These are phyloP conservation scores for Pythium angustatum DNA, from an alignment of 352 stramenopile genomes.

Conservation along the genomic window DNA sequence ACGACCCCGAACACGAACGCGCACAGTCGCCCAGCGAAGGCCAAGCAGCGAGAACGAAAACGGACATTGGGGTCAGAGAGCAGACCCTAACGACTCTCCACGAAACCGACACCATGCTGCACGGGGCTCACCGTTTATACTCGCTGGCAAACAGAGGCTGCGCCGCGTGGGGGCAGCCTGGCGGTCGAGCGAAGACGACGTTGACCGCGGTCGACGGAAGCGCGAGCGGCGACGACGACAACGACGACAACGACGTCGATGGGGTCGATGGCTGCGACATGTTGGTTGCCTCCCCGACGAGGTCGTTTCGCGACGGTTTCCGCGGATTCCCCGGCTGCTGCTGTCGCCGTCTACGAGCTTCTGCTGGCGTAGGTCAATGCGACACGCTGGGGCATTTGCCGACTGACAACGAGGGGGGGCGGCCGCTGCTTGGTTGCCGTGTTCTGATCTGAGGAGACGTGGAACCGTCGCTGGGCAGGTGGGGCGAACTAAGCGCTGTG, in stretches of 20 bases:
- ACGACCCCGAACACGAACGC: neutral
- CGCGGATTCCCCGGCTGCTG: neutral
- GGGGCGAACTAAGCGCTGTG: too few relatives aligned
- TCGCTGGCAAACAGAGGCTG: constrained; percentile 21
- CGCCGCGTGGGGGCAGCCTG: constrained; percentile 20
- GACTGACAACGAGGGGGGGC: neutral
- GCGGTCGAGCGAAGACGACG: neutral
- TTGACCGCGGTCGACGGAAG: neutral
- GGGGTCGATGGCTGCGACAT: too few relatives aligned
- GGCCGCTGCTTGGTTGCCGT: neutral
- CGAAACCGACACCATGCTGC: neutral
- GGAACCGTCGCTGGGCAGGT: neutral
- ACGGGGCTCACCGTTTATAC: constrained; percentile 24
- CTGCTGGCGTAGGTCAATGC: neutral
- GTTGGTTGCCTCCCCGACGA: neutral
- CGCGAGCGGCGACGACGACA: neutral
- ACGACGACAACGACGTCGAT: too few relatives aligned
- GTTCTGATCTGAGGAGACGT: constrained; percentile 1
- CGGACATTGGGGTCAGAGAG: too few relatives aligned
- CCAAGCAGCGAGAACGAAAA: neutral
- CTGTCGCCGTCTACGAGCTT: neutral
- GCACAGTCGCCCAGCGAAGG: neutral
- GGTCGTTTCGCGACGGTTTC: constrained; percentile 11
- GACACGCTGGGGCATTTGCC: constrained; percentile 10
- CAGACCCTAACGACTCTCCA: neutral